Percentiles rank a stretch among this genome's conserved stretches.
Conservation (phyloP, 1,284 basidiomycete genomes). For the Trichosporon sp. region DNA sequence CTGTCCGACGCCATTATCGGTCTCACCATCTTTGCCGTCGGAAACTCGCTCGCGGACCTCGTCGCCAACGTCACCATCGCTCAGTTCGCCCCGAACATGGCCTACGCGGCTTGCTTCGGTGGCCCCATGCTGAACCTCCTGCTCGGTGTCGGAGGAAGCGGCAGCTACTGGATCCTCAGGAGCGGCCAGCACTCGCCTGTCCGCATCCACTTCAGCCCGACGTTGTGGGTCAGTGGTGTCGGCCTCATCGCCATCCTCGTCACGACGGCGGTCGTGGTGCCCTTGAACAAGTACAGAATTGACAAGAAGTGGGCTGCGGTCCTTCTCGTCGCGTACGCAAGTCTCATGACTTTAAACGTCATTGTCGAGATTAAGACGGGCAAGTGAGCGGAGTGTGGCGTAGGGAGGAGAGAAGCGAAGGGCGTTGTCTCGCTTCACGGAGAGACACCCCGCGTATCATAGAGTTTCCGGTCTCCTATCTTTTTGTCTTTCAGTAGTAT, state of each 20-base stretch:
- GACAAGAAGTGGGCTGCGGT: slow-evolving; percentile 76
- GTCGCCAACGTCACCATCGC: slow-evolving; percentile 96
- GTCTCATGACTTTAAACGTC: slow-evolving; percentile 73
- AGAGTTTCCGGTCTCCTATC: slow-evolving; percentile 1
- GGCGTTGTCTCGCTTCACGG: slow-evolving; percentile 1
- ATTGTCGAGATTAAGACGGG: slow-evolving; percentile 66
- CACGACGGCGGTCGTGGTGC: slow-evolving; percentile 79
- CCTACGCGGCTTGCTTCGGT: slow-evolving; percentile 59
- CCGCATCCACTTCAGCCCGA: slow-evolving; percentile 75
- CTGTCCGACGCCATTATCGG: slow-evolving; percentile 97
- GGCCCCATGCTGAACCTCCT: slow-evolving; percentile 87
- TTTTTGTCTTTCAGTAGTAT: background rate
- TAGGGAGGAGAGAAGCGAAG: background rate
- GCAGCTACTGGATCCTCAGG: slow-evolving; percentile 54
- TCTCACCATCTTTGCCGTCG: slow-evolving; percentile 89
- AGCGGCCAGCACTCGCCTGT: slow-evolving; percentile 65
- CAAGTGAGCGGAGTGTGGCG: background rate
- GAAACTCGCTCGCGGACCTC: slow-evolving; percentile 93
- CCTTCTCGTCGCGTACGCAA: slow-evolving; percentile 72
- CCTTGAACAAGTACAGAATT: slow-evolving; percentile 78
- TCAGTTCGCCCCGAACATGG: slow-evolving; percentile 59
- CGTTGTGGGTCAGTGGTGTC: slow-evolving; percentile 77
- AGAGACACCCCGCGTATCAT: background rate
- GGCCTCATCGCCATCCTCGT: slow-evolving; percentile 75
- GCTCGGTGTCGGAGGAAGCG: slow-evolving; percentile 61